These are phyloP conservation scores for Trichosporon faecale DNA, from an alignment of 1,284 basidiomycete genomes.

Conservation along the genomic window DNA sequence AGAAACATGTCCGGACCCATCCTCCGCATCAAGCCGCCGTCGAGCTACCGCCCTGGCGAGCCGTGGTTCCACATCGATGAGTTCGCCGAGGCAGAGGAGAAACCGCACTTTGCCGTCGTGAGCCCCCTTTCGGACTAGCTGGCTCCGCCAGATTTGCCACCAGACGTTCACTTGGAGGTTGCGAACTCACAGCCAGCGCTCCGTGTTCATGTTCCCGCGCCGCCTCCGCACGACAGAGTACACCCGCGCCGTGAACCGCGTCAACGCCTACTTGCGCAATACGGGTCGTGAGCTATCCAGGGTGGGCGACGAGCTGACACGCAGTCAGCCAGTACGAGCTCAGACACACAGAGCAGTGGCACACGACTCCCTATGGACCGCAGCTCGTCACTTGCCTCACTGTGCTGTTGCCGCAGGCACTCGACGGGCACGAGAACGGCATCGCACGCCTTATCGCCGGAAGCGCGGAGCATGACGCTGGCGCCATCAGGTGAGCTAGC, in stretches of 20 bases:
- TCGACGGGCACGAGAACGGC: background rate
- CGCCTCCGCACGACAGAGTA: conserved; percentile 1
- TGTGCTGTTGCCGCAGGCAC: background rate
- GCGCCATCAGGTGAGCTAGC: background rate
- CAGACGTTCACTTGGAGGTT: background rate
- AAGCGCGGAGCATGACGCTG: background rate
- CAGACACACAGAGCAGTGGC: conserved; percentile 6
- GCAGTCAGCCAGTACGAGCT: background rate
- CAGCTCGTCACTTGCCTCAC: conserved; percentile 3
- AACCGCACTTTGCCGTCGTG: background rate
- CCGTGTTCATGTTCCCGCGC: conserved; percentile 8
- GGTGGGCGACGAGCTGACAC: background rate
- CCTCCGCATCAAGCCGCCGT: conserved; percentile 4
- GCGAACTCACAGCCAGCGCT: background rate
- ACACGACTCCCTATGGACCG: background rate
- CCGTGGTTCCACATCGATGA: conserved; percentile 5
- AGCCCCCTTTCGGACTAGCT: too few species aligned
- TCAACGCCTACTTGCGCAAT: background rate
- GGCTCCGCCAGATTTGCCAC: background rate
- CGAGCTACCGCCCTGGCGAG: background rate
- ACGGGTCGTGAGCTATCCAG: background rate
- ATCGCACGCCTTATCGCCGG: background rate
- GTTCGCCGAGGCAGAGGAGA: background rate
- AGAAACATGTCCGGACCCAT: background rate
- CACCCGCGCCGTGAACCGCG: background rate